These are phyloP conservation scores for Ganoderma lucidum DNA, from an alignment of 1,284 basidiomycete genomes.

Conservation along the genomic window DNA sequence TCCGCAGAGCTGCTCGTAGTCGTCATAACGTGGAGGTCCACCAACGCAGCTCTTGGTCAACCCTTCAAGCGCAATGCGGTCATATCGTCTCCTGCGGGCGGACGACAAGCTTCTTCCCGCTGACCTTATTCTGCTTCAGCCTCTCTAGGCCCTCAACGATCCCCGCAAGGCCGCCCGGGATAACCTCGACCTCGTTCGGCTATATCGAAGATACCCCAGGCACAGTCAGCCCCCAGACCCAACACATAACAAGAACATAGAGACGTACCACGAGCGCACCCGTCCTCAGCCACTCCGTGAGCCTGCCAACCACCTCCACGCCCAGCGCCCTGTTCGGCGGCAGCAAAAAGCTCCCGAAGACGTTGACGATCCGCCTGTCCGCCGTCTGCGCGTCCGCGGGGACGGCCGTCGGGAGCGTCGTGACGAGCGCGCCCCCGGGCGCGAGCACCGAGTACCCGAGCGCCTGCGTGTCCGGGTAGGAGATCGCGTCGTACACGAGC, in stretches of 20 bases:
- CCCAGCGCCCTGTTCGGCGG: neutral
- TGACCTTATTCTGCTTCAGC: conserved; percentile 1
- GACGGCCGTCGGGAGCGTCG: conserved; percentile 18
- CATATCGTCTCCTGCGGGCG: neutral
- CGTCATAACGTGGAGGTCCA: neutral
- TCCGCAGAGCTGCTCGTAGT: neutral
- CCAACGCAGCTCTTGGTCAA: no score
- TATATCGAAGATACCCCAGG: neutral
- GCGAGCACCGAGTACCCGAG: conserved; percentile 39
- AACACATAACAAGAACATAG: neutral
- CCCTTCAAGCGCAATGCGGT: no score
- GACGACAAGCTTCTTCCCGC: neutral
- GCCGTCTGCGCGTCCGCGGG: neutral
- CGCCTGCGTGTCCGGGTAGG: conserved; percentile 26
- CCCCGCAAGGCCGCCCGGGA: neutral
- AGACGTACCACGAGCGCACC: neutral
- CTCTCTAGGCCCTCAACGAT: neutral
- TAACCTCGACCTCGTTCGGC: conserved; percentile 1
- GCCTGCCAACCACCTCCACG: neutral
- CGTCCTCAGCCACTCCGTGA: neutral
- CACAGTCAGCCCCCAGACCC: neutral
- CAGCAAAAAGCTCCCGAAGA: neutral
- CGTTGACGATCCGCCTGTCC: neutral
- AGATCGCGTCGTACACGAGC: conserved; percentile 41
- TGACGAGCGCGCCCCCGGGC: conserved; percentile 34